A percentile compares a stretch with the other conserved stretches of the same genome.
Conservation (phyloP, 108 stramenopile species). For the Heterococcus sp. region DNA sequence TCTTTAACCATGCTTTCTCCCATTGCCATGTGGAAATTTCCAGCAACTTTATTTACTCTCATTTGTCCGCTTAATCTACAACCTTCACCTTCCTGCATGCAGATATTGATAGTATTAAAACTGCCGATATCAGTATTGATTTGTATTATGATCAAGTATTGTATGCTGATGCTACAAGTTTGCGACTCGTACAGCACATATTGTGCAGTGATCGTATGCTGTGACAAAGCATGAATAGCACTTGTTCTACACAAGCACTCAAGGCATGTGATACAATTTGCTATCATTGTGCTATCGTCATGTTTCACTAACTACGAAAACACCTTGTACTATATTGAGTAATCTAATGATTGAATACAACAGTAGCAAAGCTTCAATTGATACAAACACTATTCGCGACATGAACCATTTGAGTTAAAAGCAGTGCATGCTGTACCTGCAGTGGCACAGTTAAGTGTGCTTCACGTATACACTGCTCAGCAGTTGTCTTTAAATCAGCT, state of each 20-base stretch:
- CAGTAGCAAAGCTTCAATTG: no score
- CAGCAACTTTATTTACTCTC: constrained; percentile 86
- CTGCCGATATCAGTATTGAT: not conserved
- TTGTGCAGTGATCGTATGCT: no score
- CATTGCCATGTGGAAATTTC: constrained; percentile 96
- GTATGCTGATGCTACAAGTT: not conserved
- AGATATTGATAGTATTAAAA: constrained; percentile 34
- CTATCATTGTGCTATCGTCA: no score
- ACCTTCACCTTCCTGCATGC: constrained; percentile 79
- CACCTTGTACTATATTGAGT: no score
- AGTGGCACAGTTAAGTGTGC: constrained; percentile 15
- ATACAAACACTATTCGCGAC: no score
- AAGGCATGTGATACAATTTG: no score
- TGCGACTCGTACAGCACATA: not conserved
- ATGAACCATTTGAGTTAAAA: no score
- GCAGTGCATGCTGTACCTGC: not conserved
- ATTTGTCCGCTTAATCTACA: constrained; percentile 85
- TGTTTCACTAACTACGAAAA: no score
- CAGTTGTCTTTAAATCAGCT: constrained; percentile 60
- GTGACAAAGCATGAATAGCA: no score
- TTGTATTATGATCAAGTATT: not conserved
- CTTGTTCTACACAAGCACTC: no score
- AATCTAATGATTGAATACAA: no score
- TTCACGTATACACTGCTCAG: constrained; percentile 91
- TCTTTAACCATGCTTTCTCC: constrained; percentile 89